A percentile compares a stretch with the other conserved stretches of the same genome.
Evolutionary conservation across 2,329 filamentous ascomycete genomes (phyloP).

Genomic region (Nannizzia gypsea): DNA sequence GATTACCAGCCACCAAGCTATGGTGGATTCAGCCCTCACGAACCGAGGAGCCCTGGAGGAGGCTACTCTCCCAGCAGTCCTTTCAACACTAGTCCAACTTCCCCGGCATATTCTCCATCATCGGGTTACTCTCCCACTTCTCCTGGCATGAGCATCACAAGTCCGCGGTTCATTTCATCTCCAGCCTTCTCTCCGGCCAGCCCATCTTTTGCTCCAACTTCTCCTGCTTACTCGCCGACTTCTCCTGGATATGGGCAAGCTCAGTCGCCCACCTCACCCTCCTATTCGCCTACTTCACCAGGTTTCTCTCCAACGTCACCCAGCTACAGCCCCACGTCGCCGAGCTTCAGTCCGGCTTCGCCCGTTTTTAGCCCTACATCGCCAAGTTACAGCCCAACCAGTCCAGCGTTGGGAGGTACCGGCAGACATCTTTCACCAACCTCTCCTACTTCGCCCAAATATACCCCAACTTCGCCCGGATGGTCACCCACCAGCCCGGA

Average conservation of each 20-base stretch:
- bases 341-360: constrained; percentile 42
- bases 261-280: constrained; percentile 54
- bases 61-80: constrained; percentile 59
- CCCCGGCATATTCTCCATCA: constrained; percentile 53
- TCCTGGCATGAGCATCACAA: constrained; percentile 49
- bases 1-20: constrained; percentile 60
- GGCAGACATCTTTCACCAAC: constrained; percentile 33
- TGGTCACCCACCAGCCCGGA: constrained; percentile 38
- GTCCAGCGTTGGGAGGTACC: constrained; percentile 33
- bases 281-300: constrained; percentile 44
- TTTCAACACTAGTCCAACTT: constrained; percentile 60
- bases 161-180: constrained; percentile 44
- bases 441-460: constrained; percentile 42
- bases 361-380: constrained; percentile 46
- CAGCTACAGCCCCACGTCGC: constrained; percentile 49
- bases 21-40: constrained; percentile 56
- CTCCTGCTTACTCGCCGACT: constrained; percentile 48
- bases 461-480: constrained; percentile 45
- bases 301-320: constrained; percentile 48
- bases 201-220: constrained; percentile 48
- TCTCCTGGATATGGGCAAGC: constrained; percentile 41
- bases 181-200: constrained; percentile 44
- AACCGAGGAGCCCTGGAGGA: constrained; percentile 51
- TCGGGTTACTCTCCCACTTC: constrained; percentile 63
- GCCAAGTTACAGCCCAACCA: constrained; percentile 47